Evolutionary conservation across 352 stramenopile species (phyloP), one percentile per base, ranked within the genome.

Genomic region (Pythium aristosporum): DNA sequence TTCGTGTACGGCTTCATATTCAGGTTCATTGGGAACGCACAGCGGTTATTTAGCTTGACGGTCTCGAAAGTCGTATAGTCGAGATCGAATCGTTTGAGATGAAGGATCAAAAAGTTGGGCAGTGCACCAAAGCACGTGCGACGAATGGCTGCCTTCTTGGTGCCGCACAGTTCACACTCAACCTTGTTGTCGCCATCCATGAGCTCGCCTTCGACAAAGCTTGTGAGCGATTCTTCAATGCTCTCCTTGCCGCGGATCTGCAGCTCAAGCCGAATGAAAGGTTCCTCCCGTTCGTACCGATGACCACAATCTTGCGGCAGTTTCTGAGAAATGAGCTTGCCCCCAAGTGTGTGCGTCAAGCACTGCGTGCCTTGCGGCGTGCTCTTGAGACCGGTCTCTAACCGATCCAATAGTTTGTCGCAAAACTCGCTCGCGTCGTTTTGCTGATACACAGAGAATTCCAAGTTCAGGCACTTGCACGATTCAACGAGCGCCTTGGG

Each of bases 181-280:
- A 98, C 91, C 75, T 99, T 98, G 76, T 99, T 99, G 73, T 99
- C 97, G 11, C 97, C 97, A 67, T 99, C 96, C 96, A 99, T 99
- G n/a, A 99, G 87, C 74, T 99, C 98, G 21, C 96, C 96, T 77
- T 99, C 95, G n/a, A 98, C 97, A 67, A 99, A 98, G 7, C 80
- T 87, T 25, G 92, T 82, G 5, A 99, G 82, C 8, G 93, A 98
- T 72, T 99, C 97, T 55, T 99, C 94, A 55, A 99, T 98, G 52
- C 90, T 98, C 52, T 96, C 89, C 68, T 99, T 99, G n/a, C 97
- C 97, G 52, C 97, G 84, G 72, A 99, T 99, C 74, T 99, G 96
- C 44, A 98, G 85, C 69, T 99, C 96, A 48, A 99, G 83, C 23
- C 96, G 98, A 77, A 99, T 98, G 69, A 98, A 97, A 50, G 97